Conservation (phyloP, 176 grass and related monocot genomes). For the Puya raimondii region DNA sequence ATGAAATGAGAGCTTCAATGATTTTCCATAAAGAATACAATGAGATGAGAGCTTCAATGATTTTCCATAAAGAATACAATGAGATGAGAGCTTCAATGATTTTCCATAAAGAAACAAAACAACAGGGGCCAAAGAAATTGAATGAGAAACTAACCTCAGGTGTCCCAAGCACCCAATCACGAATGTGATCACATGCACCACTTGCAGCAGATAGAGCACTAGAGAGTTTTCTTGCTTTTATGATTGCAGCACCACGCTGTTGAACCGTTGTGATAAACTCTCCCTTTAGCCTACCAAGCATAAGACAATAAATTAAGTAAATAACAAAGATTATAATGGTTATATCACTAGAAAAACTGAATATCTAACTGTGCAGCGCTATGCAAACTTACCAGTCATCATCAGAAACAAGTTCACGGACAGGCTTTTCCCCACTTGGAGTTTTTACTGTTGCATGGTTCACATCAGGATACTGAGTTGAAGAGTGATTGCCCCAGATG, state of each 20-base stretch:
- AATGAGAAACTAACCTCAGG: slow-evolving; percentile 50
- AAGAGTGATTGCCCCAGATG: slow-evolving; percentile 98
- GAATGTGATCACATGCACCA: slow-evolving; percentile 94
- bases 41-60: background rate
- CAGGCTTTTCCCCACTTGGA: slow-evolving; percentile 55
- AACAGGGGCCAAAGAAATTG: no score
- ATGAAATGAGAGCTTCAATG: background rate
- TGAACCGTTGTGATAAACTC: slow-evolving; percentile 81
- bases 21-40: background rate
- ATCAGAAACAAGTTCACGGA: slow-evolving; percentile 58
- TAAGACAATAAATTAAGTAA: background rate
- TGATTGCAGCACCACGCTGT: slow-evolving; percentile 92
- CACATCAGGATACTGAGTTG: slow-evolving; percentile 82
- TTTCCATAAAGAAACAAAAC: no score
- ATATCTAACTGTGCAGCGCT: no score
- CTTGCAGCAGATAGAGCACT: slow-evolving; percentile 94
- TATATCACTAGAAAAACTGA: no score
- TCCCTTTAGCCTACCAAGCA: slow-evolving; percentile 40
- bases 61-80: background rate
- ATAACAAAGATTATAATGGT: background rate
- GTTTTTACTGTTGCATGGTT: slow-evolving; percentile 75
- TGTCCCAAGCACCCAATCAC: slow-evolving; percentile 89
- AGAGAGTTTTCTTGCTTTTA: slow-evolving; percentile 90
- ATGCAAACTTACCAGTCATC: slow-evolving; percentile 55
- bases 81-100: background rate